Evolutionary conservation across 2,329 filamentous ascomycete genomes (phyloP), one percentile per base, ranked within the genome.

Genomic region (Penicillium brasilianum): DNA sequence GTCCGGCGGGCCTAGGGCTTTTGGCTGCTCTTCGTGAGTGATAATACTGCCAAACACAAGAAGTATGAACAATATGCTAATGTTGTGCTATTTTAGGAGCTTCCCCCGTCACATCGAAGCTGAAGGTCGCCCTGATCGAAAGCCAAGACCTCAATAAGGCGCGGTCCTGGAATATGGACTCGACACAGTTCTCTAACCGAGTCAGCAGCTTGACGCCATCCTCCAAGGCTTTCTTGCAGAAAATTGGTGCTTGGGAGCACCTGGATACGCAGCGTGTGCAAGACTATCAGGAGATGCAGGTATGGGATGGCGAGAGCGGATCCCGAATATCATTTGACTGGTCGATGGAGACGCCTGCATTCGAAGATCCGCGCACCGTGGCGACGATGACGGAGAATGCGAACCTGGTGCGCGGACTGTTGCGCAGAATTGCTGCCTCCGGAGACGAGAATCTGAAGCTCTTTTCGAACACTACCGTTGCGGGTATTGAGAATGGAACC

Each of bases 341-440:
- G 89, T 80, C 80, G 5, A 74, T 80, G 39, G 81, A 83, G 58
- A 77, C 70, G 22, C 74, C 77, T 51, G 74, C 78, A 49, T 77
- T 79, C 69, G 77, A 80, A 81, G 72, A 85, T 66, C 61, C 77
- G 66, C 80, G 82, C 62, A 90, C 88, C 1, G 92, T 99, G 67
- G 95, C 95, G 10, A 97, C 95, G 75, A 99, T 99, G 94, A 91
- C 89, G 44, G 96, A 99, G 82, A 99, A 98, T 76, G 77, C 90
- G 34, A 98, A 99, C 75, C 83, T 97, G 36, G 93, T 92, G 2
- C 89, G 89, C 0, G 92, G 88, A 0, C 83, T 99, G 8, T 78
- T 97, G 54, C 84, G 84, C 57, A 86, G 90, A 14, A 83, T 97
- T 37, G 83, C 89, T 10, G 85, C 90, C 66, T 81, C 96, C 1